Percentiles rank a stretch among this genome's conserved stretches.
phyloP scores from a whole-genome alignment of 495 filamentous ascomycete genomes.

The Aspergillus baeticus region DNA sequence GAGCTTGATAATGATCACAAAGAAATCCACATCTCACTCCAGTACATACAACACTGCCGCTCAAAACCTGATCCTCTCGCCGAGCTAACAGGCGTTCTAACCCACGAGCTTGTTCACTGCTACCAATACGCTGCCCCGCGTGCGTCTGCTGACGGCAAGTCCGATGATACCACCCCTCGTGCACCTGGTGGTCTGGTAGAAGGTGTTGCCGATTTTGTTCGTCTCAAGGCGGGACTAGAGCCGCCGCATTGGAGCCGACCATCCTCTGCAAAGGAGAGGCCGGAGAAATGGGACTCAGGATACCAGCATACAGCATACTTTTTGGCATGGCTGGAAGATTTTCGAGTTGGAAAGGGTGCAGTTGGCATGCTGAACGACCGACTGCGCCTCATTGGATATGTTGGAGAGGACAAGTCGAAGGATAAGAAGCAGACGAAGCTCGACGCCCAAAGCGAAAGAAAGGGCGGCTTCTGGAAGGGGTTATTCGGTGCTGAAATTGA shows the following conservation, averaged over 20 bases:
- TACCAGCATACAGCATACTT: constrained; percentile 95
- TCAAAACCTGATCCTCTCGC: constrained; percentile 37
- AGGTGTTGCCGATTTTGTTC: constrained; percentile 92
- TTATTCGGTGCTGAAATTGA: constrained; percentile 63
- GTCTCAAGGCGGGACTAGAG: constrained; percentile 66
- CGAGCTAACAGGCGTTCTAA: constrained; percentile 81
- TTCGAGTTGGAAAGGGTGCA: constrained; percentile 69
- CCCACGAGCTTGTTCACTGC: constrained; percentile 95
- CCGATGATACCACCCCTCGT: constrained; percentile 20
- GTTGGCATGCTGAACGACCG: constrained; percentile 72
- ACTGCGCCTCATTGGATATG: constrained; percentile 52
- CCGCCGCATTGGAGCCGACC: constrained; percentile 83
- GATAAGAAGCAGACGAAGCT: constrained; percentile 26
- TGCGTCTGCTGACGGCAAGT: constrained; percentile 28
- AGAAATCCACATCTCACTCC: constrained; percentile 84
- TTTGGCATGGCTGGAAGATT: constrained; percentile 66
- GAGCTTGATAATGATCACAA: constrained; percentile 89
- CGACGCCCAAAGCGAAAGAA: constrained; percentile 24
- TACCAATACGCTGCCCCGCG: constrained; percentile 73
- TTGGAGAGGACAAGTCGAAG: constrained; percentile 24
- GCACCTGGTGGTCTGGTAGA: constrained; percentile 81
- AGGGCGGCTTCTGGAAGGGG: constrained; percentile 67
- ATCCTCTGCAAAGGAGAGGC: constrained; percentile 44
- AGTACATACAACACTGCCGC: constrained; percentile 62
- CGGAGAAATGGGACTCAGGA: constrained; percentile 75